A percentile compares a stretch with the other conserved stretches of the same genome.
These are phyloP conservation scores for Castanea mollissima DNA, from an alignment of 306 rosid species.

Conservation along the genomic window DNA sequence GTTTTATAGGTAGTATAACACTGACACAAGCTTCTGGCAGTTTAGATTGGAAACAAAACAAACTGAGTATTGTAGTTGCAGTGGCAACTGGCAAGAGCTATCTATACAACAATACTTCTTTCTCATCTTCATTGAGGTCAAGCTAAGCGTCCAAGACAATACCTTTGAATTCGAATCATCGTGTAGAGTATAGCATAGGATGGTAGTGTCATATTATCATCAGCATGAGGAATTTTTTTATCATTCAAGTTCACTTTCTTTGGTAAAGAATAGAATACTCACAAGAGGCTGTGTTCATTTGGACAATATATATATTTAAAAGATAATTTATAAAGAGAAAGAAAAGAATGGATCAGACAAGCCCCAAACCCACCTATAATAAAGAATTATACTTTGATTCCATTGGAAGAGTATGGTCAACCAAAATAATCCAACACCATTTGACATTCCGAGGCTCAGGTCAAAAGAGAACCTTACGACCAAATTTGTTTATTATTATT, in stretches of 20 bases:
- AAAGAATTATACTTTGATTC: background rate
- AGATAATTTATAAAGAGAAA: too few relatives aligned
- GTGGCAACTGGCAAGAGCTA: too few relatives aligned
- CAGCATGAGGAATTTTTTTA: background rate
- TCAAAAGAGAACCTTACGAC: background rate
- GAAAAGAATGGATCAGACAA: too few relatives aligned
- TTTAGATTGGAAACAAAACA: too few relatives aligned
- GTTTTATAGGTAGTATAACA: too few relatives aligned
- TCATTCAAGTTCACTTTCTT: background rate
- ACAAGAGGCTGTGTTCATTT: background rate
- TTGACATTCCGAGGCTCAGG: background rate
- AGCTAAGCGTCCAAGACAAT: background rate
- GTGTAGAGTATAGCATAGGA: background rate
- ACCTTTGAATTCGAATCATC: background rate
- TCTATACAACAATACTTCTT: too few relatives aligned
- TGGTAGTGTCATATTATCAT: too few relatives aligned
- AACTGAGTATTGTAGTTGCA: too few relatives aligned
- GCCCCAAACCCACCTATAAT: too few relatives aligned
- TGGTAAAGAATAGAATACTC: background rate
- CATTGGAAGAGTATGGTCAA: background rate
- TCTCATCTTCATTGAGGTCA: too few relatives aligned
- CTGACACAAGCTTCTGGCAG: too few relatives aligned
- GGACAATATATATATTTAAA: background rate
- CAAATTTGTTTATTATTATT: background rate
- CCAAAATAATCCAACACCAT: background rate